Evolutionary conservation across 2,329 filamentous ascomycete species (phyloP).

Genomic region (Alternaria arborescens): DNA sequence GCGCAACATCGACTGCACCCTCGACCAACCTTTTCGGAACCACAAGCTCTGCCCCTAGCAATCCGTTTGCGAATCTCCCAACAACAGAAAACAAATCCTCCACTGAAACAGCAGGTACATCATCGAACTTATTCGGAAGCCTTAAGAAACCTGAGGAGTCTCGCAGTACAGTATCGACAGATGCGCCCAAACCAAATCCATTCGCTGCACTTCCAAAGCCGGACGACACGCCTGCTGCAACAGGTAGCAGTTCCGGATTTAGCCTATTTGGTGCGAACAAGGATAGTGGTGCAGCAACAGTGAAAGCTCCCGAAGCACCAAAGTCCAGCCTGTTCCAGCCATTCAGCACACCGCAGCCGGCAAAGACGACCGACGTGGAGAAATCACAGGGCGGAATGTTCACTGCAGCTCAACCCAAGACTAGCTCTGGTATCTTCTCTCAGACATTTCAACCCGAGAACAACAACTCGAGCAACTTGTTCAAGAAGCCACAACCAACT

Average conservation of each 20-base stretch:
- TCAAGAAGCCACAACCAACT: constrained; percentile 22
- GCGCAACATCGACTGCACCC: constrained; percentile 21
- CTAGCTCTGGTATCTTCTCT: constrained; percentile 30
- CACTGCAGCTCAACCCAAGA: constrained; percentile 31
- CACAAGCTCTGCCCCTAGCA: constrained; percentile 8
- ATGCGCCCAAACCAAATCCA: constrained; percentile 31
- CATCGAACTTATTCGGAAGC: constrained; percentile 27
- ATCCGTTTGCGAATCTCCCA: constrained; percentile 28
- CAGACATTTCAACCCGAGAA: constrained; percentile 27
- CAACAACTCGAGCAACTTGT: constrained; percentile 16
- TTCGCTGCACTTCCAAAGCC: constrained; percentile 30
- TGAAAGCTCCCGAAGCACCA: constrained; percentile 24
- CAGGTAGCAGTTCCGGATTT: constrained; percentile 19
- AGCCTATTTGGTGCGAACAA: constrained; percentile 31
- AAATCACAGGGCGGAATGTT: constrained; percentile 28
- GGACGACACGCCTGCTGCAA: constrained; percentile 9
- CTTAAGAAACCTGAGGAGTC: constrained; percentile 26
- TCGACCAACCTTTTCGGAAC: constrained; percentile 24
- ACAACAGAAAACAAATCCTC: constrained; percentile 15
- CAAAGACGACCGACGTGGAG: constrained; percentile 25
- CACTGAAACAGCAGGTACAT: constrained; percentile 12
- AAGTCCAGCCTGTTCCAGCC: constrained; percentile 31
- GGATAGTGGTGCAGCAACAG: constrained; percentile 7
- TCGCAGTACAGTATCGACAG: constrained; percentile 17
- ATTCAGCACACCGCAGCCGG: constrained; percentile 36